Evolutionary conservation across 306 rosid genomes (phyloP).

Genomic region (Prunus persica): DNA sequence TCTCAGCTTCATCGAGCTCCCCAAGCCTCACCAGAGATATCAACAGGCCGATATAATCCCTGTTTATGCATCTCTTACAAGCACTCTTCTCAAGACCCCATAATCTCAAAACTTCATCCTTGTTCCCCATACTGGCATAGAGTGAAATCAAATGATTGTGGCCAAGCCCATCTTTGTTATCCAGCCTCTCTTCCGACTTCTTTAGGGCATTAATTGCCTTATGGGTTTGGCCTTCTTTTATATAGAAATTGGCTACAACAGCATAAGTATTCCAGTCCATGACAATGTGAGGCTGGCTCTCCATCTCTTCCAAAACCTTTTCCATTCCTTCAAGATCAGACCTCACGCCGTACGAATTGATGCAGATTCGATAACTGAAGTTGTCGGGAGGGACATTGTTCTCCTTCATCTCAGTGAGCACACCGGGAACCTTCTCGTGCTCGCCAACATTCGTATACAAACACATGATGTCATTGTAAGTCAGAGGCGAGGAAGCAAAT

Average conservation of each 20-base stretch:
- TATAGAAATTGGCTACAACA: constrained; percentile 59
- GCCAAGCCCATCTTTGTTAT: constrained; percentile 56
- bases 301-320: constrained; percentile 64
- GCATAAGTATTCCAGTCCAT: constrained; percentile 91
- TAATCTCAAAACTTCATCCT: constrained; percentile 64
- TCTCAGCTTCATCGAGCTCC: constrained; percentile 69
- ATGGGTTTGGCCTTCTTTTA: constrained; percentile 40
- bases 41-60: constrained; percentile 57
- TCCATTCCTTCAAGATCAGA: constrained; percentile 62
- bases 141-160: constrained; percentile 74
- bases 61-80: constrained; percentile 69
- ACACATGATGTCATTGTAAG: constrained; percentile 81
- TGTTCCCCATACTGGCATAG: constrained; percentile 47
- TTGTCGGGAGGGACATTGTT: constrained; percentile 65
- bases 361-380: constrained; percentile 78
- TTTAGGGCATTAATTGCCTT: constrained; percentile 58
- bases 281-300: constrained; percentile 49
- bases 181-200: constrained; percentile 66
- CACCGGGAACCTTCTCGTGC: constrained; percentile 63
- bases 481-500: constrained; percentile 53
- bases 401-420: constrained; percentile 70
- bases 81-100: constrained; percentile 63
- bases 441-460: constrained; percentile 56
- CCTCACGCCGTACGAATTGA: constrained; percentile 62
- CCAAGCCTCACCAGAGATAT: constrained; percentile 65